Percentiles rank a stretch among this genome's conserved stretches.
Conservation (phyloP, 352 stramenopile genomes). For the Pythium apleroticum region DNA sequence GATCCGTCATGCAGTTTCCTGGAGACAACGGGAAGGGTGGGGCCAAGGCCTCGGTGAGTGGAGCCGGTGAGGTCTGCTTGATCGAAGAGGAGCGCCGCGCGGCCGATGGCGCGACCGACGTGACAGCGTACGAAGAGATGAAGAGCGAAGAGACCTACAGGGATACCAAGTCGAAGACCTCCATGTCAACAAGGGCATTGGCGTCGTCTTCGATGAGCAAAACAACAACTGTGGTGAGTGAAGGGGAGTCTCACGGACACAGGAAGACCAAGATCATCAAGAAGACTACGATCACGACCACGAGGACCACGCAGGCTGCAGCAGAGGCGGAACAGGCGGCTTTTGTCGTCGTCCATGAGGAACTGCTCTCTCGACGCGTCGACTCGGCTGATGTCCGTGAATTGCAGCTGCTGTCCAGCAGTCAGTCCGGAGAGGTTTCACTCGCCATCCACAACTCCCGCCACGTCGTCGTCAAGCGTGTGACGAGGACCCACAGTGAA, state of each 20-base stretch:
- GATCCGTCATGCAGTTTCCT: constrained; percentile 4
- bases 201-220: neutral
- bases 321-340: neutral
- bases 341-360: constrained; percentile 55
- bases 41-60: neutral
- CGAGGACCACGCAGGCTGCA: neutral
- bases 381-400: constrained; percentile 31
- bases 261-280: constrained; percentile 16
- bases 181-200: neutral
- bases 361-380: constrained; percentile 45
- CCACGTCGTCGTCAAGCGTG: constrained; percentile 30
- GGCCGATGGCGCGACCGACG: constrained; percentile 12
- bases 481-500: constrained; percentile 6
- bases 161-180: neutral
- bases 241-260: neutral
- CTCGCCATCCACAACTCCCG: constrained; percentile 21
- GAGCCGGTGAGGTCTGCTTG: neutral
- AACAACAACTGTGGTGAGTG: neutral
- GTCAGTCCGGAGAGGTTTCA: constrained; percentile 29
- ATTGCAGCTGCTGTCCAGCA: constrained; percentile 13
- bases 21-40: constrained; percentile 4
- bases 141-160: neutral
- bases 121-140: constrained; percentile 21
- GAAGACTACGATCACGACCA: constrained; percentile 10
- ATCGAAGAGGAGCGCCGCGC: constrained; percentile 13